These are phyloP conservation scores for Fusarium lyarnte DNA, from an alignment of 2,329 filamentous ascomycete genomes.

Conservation along the genomic window DNA sequence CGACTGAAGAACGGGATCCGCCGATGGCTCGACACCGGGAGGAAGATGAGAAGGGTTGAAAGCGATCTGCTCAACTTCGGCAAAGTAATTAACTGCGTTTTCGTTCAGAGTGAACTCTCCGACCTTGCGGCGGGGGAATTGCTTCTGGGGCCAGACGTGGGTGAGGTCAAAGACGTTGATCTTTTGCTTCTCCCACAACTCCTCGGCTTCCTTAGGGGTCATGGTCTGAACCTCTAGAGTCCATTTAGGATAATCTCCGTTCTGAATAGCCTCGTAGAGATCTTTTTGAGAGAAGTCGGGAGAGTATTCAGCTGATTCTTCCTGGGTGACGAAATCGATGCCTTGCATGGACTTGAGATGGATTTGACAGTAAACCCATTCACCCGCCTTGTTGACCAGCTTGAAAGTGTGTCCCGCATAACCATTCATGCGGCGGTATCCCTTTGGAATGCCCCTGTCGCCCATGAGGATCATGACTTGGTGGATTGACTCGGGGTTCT, in stretches of 20 bases:
- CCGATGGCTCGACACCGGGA: constrained; percentile 69
- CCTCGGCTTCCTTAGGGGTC: constrained; percentile 24
- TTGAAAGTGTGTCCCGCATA: constrained; percentile 18
- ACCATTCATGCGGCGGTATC: not conserved
- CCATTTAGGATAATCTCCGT: constrained; percentile 61
- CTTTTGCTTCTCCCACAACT: constrained; percentile 39
- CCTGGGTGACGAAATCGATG: constrained; percentile 19
- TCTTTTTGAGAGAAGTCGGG: constrained; percentile 30
- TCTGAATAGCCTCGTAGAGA: constrained; percentile 26
- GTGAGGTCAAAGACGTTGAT: constrained; percentile 70
- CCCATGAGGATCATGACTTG: constrained; percentile 68
- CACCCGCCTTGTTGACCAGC: not conserved
- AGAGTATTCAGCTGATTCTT: constrained; percentile 6
- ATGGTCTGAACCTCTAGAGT: constrained; percentile 60
- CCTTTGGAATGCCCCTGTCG: constrained; percentile 60
- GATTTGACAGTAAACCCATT: constrained; percentile 23
- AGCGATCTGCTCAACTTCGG: constrained; percentile 74
- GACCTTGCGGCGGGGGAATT: constrained; percentile 50
- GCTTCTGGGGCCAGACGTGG: constrained; percentile 59
- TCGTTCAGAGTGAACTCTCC: constrained; percentile 75
- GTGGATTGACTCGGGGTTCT: constrained; percentile 68
- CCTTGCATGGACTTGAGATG: constrained; percentile 34
- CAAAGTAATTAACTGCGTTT: constrained; percentile 69
- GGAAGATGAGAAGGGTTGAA: constrained; percentile 73
- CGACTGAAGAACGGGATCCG: constrained; percentile 70